These are phyloP conservation scores for Emericellopsis cladophorae DNA, from an alignment of 2,329 filamentous ascomycete genomes.

Conservation along the genomic window DNA sequence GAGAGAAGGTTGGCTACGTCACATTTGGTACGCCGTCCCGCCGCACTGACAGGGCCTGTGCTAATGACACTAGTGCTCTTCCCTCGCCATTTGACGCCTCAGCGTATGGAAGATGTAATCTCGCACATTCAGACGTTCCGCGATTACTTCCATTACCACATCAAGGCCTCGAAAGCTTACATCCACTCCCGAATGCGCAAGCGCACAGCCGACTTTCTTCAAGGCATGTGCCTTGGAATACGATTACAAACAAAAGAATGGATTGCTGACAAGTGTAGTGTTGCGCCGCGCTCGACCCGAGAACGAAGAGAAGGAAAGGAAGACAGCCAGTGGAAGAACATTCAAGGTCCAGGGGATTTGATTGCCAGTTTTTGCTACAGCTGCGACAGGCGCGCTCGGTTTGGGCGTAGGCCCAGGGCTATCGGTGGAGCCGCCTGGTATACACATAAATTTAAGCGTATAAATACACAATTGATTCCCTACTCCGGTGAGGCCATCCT, in stretches of 20 bases:
- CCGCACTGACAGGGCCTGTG: not conserved
- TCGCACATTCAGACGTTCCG: slow-evolving; percentile 99
- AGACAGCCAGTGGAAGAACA: slow-evolving; percentile 91
- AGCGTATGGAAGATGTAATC: slow-evolving; percentile 88
- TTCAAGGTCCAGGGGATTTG: slow-evolving; percentile 50
- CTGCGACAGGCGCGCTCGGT: too few relatives aligned
- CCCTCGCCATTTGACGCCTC: slow-evolving; percentile 81
- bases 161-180: slow-evolving; percentile 98
- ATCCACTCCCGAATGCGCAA: slow-evolving; percentile 98
- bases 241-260: not conserved
- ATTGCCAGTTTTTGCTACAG: not conserved
- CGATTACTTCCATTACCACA: slow-evolving; percentile 99
- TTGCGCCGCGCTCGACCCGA: slow-evolving; percentile 90
- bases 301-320: slow-evolving; percentile 92
- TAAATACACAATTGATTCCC: too few relatives aligned
- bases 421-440: too few relatives aligned
- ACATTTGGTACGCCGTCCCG: slow-evolving; percentile 65
- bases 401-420: too few relatives aligned
- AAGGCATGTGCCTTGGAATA: slow-evolving; percentile 46
- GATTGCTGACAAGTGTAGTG: slow-evolving; percentile 38
- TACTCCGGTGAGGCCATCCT: too few relatives aligned
- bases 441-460: too few relatives aligned
- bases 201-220: slow-evolving; percentile 94
- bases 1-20: slow-evolving; percentile 88
- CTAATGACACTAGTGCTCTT: slow-evolving; percentile 60